Conservation (phyloP, 2,329 filamentous ascomycete genomes). For the Phyllosticta citrichinensis region DNA sequence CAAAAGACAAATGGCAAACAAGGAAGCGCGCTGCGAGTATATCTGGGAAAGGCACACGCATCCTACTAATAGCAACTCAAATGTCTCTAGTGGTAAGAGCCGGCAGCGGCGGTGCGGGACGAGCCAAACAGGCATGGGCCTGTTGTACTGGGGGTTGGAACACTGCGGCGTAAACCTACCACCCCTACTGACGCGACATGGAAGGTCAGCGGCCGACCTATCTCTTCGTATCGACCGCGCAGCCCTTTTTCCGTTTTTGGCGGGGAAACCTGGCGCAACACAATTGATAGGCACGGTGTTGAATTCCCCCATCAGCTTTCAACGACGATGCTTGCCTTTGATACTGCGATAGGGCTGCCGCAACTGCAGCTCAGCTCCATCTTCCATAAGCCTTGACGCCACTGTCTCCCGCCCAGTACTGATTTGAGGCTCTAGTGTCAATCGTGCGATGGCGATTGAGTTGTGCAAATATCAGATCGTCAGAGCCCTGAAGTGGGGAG, state of each 20-base stretch:
- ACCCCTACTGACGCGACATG: neutral
- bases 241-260: neutral
- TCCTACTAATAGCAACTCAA: neutral
- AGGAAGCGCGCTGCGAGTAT: neutral
- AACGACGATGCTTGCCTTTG: neutral
- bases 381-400: neutral
- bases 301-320: neutral
- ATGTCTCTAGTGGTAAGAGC: neutral
- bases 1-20: neutral
- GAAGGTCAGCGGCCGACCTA: neutral
- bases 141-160: neutral
- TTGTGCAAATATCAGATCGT: neutral
- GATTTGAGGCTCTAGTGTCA: neutral
- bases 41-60: neutral
- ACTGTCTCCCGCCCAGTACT: neutral
- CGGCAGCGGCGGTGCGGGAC: neutral
- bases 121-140: neutral
- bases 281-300: neutral
- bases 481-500: neutral
- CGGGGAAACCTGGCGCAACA: neutral
- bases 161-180: neutral
- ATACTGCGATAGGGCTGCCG: neutral
- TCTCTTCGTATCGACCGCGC: neutral
- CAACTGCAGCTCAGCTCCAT: neutral
- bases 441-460: neutral